Evolutionary conservation across 345 rosid species (phyloP).

Genomic region (Stellera chamaejasme): DNA sequence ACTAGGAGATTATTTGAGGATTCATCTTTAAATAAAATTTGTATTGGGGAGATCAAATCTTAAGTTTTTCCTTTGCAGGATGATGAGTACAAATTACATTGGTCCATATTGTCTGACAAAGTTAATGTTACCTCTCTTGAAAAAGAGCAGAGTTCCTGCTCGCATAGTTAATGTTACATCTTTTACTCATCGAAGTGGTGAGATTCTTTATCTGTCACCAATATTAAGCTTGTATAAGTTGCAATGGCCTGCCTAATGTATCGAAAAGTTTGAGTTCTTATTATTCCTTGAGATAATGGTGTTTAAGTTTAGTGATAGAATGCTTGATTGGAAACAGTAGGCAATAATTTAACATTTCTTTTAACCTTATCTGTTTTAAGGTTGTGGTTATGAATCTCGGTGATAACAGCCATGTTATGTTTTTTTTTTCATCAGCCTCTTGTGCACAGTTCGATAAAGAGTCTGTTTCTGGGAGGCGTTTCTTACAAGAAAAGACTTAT

Average conservation of each 20-base stretch:
- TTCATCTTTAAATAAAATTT: no score
- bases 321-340: no score
- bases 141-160: constrained; percentile 67
- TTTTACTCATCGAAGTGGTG: constrained; percentile 80
- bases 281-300: no score
- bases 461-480: constrained; percentile 46
- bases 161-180: constrained; percentile 87
- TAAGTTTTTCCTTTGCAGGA: constrained; percentile 33
- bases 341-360: no score
- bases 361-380: no score
- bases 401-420: neutral
- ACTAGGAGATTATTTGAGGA: no score
- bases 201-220: neutral
- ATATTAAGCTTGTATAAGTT: neutral
- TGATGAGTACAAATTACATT: constrained; percentile 77
- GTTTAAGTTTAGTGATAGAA: no score
- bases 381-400: no score
- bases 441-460: constrained; percentile 44
- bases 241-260: no score
- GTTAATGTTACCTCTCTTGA: constrained; percentile 69
- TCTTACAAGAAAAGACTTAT: constrained; percentile 38
- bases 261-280: no score
- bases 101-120: constrained; percentile 71
- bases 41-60: neutral
- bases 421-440: constrained; percentile 27